These are phyloP conservation scores for Drechslerella stenobrocha DNA, from an alignment of 2,329 filamentous ascomycete species.

Conservation along the genomic window DNA sequence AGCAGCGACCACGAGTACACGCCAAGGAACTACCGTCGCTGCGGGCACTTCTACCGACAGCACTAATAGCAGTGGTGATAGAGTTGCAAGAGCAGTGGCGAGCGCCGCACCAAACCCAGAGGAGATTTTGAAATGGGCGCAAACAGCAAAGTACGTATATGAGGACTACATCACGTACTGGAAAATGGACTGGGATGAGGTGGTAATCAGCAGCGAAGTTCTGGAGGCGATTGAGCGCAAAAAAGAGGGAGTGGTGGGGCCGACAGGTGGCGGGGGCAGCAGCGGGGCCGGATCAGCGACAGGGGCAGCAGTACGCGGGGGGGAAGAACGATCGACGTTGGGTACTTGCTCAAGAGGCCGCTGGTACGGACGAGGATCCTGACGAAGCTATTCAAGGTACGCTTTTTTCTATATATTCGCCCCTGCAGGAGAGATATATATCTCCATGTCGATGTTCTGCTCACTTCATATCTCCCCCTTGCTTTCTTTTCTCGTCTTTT, in stretches of 20 bases:
- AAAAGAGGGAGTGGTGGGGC: slow-evolving; percentile 29
- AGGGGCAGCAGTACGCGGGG: slow-evolving; percentile 5
- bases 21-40: not conserved
- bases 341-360: slow-evolving; percentile 86
- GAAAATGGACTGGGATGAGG: slow-evolving; percentile 90
- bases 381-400: slow-evolving; percentile 75
- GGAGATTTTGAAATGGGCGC: slow-evolving; percentile 77
- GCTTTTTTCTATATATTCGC: slow-evolving; percentile 54
- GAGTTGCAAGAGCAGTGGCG: not conserved
- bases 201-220: slow-evolving; percentile 79
- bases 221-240: slow-evolving; percentile 47
- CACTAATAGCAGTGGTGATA: not conserved
- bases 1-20: slow-evolving; percentile 13
- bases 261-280: slow-evolving; percentile 14
- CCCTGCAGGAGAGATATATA: slow-evolving; percentile 61
- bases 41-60: not conserved
- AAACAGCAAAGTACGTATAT: slow-evolving; percentile 76
- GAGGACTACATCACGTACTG: slow-evolving; percentile 82
- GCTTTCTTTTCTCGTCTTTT: too few relatives aligned
- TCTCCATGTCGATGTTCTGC: slow-evolving; percentile 54
- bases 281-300: slow-evolving; percentile 1
- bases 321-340: slow-evolving; percentile 90
- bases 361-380: slow-evolving; percentile 86
- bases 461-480: too few relatives aligned
- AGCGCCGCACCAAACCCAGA: slow-evolving; percentile 60